These are phyloP conservation scores for Linum usitatissimum DNA, from an alignment of 345 rosid genomes.

Conservation along the genomic window DNA sequence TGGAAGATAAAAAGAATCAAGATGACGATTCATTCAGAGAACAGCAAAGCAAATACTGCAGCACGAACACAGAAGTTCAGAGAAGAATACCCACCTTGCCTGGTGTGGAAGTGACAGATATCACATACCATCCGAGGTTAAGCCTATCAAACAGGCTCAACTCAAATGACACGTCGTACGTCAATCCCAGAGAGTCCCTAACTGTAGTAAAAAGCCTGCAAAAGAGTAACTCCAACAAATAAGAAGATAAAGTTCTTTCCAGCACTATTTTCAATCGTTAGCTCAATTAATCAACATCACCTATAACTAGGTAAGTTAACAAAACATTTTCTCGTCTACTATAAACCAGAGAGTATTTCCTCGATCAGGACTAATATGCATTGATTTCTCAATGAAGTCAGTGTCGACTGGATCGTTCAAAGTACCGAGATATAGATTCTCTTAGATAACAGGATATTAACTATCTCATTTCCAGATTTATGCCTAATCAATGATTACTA, in stretches of 20 bases:
- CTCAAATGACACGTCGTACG: constrained; percentile 97
- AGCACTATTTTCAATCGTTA: neutral
- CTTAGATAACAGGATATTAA: neutral
- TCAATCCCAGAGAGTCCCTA: constrained; percentile 94
- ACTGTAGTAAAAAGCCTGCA: constrained; percentile 98
- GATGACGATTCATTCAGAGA: constrained; percentile 14
- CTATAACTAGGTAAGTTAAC: neutral
- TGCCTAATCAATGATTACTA: neutral
- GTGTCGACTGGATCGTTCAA: neutral
- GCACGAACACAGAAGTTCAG: constrained; percentile 9
- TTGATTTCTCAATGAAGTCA: neutral
- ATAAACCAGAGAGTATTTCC: too few species aligned
- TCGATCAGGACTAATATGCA: too few species aligned
- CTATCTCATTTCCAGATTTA: neutral
- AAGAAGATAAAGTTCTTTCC: neutral
- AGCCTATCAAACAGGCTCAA: constrained; percentile 90
- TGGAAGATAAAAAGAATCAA: constrained; percentile 22
- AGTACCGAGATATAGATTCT: neutral
- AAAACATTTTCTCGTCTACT: neutral
- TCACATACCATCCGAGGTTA: constrained; percentile 97
- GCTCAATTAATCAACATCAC: neutral
- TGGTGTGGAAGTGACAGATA: constrained; percentile 97
- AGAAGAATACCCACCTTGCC: constrained; percentile 51
- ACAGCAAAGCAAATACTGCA: constrained; percentile 1
- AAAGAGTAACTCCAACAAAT: constrained; percentile 5